Evolutionary conservation across 1,284 basidiomycete genomes (phyloP), one percentile per base, ranked within the genome.

Genomic region (Ganoderma resinaceum): DNA sequence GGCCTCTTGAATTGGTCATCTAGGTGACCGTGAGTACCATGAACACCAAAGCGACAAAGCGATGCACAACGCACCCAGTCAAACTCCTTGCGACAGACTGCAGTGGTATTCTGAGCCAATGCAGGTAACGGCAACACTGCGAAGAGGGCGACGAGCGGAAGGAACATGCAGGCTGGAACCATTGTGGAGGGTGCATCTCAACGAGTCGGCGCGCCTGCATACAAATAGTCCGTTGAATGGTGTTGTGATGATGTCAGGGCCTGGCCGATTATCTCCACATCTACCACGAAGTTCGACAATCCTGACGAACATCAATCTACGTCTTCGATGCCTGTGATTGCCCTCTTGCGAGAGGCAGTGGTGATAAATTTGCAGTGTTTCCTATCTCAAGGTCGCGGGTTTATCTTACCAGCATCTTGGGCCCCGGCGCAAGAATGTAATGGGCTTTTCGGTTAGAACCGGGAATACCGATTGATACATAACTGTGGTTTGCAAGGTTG

Each of bases 1-100:
- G 65, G 2, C 58, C 60, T 52, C 16, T n/a, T 3, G 65, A 66
- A 38, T 66, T 66, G 26, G 35, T 26, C 65, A 66, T 66, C 65
- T 66, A 23, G 38, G n/a, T 20, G n/a, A 2, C n/a, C 12, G 14
- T 35, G 20, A 61, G 60, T 16, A 38, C 14, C 55, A 20, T 26
- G 9, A 20, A 26, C 18, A 2, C 5, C 23, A 20, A 18, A 0
- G 9, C 3, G 9, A 55, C 4, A 42, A n/a, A n/a, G n/a, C n/a
- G n/a, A 9, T 29, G n/a, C n/a, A 18, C 12, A 18, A 33, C 43
- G 26, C 14, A 66, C 65, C 65, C 65, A 66, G 1, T 66, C 60
- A 40, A 55, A 66, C 11, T 18, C 60, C 26, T 40, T 43, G 3
- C n/a, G 23, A 57, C 65, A 66, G 1, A 29, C 31, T n/a, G 64